Percentiles rank a stretch among this genome's conserved stretches.
Evolutionary conservation across 2,329 filamentous ascomycete genomes (phyloP).

Genomic region (Penicillium sp.): DNA sequence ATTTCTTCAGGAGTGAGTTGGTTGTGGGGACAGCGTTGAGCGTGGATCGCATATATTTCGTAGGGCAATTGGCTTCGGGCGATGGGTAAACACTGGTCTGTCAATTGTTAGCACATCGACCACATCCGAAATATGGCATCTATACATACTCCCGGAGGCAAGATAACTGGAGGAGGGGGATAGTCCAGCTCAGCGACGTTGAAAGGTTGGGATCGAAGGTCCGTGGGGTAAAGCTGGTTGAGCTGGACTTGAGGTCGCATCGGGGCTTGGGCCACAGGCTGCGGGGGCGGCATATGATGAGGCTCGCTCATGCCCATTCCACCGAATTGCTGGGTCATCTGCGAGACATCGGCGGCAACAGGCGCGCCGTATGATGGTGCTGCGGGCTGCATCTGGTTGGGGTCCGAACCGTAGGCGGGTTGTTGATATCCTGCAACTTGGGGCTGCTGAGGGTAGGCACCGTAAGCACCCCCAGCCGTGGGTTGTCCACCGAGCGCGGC

Average conservation of each 20-base stretch:
- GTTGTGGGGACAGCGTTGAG: conserved; percentile 92
- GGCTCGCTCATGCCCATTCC: conserved; percentile 68
- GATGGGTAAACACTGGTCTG: conserved; percentile 89
- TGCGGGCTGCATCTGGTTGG: conserved; percentile 55
- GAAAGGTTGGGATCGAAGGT: conserved; percentile 88
- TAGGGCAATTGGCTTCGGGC: conserved; percentile 82
- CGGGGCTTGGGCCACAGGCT: conserved; percentile 47
- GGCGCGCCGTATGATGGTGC: conserved; percentile 64
- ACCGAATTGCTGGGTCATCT: conserved; percentile 79
- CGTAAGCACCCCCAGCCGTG: conserved; percentile 59
- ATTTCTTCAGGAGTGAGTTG: conserved; percentile 91
- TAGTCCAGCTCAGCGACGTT: conserved; percentile 89
- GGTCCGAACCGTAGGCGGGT: conserved; percentile 46
- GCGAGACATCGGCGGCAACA: conserved; percentile 59
- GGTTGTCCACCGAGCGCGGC: conserved; percentile 54
- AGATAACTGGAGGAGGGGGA: conserved; percentile 83
- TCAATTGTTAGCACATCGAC: conserved; percentile 40
- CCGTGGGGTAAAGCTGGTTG: conserved; percentile 89
- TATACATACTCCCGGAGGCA: conserved; percentile 81
- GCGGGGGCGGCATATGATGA: conserved; percentile 46
- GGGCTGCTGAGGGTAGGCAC: conserved; percentile 56
- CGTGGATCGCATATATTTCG: conserved; percentile 93
- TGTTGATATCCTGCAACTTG: conserved; percentile 47
- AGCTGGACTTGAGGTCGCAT: conserved; percentile 48
- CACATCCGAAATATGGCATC: not conserved